A percentile compares a stretch with the other conserved stretches of the same genome.
These are phyloP conservation scores for Populus deltoides DNA, from an alignment of 345 rosid genomes.

Conservation along the genomic window DNA sequence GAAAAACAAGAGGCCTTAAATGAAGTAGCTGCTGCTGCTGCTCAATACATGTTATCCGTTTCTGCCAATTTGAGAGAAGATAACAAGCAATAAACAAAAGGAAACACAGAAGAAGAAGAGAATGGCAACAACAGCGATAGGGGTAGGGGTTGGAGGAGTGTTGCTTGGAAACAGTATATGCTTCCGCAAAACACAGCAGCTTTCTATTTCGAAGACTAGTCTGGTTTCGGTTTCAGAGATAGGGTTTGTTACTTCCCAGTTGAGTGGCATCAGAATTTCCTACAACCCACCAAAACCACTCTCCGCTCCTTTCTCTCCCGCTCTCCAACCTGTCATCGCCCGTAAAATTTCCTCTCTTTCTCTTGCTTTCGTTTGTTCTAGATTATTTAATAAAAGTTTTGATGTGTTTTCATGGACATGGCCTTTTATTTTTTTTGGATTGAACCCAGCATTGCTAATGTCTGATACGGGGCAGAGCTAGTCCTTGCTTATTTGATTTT, in stretches of 20 bases:
- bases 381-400: neutral
- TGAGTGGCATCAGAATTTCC: slow-evolving; percentile 62
- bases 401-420: neutral
- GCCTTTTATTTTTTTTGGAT: too few relatives aligned
- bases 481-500: neutral
- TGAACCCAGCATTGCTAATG: neutral
- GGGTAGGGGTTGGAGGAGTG: slow-evolving; percentile 22
- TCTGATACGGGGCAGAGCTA: neutral
- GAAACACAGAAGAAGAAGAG: neutral
- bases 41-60: neutral
- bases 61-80: neutral
- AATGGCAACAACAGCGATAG: slow-evolving; percentile 37
- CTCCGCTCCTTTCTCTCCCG: slow-evolving; percentile 39
- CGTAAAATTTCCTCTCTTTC: slow-evolving; percentile 36
- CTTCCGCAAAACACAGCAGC: slow-evolving; percentile 29
- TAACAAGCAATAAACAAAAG: neutral
- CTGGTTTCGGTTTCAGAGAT: slow-evolving; percentile 27
- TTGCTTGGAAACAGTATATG: slow-evolving; percentile 28
- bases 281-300: slow-evolving; percentile 24
- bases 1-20: slow-evolving; percentile 3
- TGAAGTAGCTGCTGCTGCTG: neutral
- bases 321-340: slow-evolving; percentile 63
- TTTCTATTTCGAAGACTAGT: slow-evolving; percentile 8
- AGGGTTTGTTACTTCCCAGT: slow-evolving; percentile 62
- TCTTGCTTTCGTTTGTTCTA: neutral